Percentiles rank a stretch among this genome's conserved stretches.
Conservation (phyloP, 1,139 yeast genomes). For the Fermentozyma sake region DNA sequence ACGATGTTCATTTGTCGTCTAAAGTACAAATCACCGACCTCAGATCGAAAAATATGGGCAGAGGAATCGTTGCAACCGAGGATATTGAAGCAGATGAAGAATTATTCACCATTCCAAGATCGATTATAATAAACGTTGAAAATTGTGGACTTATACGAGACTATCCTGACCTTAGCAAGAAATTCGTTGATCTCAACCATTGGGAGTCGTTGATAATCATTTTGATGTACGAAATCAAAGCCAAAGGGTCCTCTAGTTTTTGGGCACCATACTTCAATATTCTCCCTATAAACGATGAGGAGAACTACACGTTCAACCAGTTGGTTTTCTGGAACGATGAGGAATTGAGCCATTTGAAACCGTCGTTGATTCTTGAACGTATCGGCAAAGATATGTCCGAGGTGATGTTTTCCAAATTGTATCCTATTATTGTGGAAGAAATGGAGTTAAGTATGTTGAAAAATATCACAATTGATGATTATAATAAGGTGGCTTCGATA, state of each 20-base stretch:
- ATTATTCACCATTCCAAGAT: slow-evolving; percentile 67
- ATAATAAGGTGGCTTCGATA: slow-evolving; percentile 62
- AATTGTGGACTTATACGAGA: slow-evolving; percentile 46
- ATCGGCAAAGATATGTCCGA: slow-evolving; percentile 70
- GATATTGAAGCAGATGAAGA: slow-evolving; percentile 57
- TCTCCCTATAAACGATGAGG: slow-evolving; percentile 47
- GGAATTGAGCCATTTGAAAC: slow-evolving; percentile 51
- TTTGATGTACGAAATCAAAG: slow-evolving; percentile 53
- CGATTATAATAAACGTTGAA: slow-evolving; percentile 50
- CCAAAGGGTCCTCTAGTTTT: slow-evolving; percentile 37
- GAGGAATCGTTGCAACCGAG: slow-evolving; percentile 67
- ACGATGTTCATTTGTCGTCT: slow-evolving; percentile 47
- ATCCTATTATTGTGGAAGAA: slow-evolving; percentile 20
- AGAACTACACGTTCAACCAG: slow-evolving; percentile 47
- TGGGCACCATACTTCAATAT: slow-evolving; percentile 74
- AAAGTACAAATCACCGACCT: slow-evolving; percentile 60
- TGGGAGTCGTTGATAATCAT: slow-evolving; percentile 79
- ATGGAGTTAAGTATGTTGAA: slow-evolving; percentile 21
- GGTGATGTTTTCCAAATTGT: slow-evolving; percentile 44
- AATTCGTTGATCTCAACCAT: slow-evolving; percentile 45
- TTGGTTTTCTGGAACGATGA: slow-evolving; percentile 74
- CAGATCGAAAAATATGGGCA: slow-evolving; percentile 59
- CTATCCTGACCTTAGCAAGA: slow-evolving; percentile 26
- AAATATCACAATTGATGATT: slow-evolving; percentile 48
- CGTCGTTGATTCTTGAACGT: slow-evolving; percentile 66